A percentile compares a stretch with the other conserved stretches of the same genome.
These are phyloP conservation scores for Logfia minima DNA, from an alignment of 129 eudicot species.

Conservation along the genomic window DNA sequence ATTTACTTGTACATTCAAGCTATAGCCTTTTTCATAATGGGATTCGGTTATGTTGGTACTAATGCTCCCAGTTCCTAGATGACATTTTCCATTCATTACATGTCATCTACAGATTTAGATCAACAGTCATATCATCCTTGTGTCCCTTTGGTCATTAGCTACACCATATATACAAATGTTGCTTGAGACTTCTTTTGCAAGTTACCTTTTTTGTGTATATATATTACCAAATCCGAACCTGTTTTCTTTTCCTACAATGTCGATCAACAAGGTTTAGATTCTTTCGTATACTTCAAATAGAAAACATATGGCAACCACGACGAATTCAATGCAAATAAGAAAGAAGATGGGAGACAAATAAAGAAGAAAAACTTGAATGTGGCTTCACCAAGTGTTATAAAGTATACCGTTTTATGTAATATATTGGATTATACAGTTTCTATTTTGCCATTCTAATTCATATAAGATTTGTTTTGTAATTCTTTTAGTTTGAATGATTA, in stretches of 20 bases:
- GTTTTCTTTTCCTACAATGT: background rate
- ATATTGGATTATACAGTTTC: too few relatives aligned
- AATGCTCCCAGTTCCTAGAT: constrained; percentile 4
- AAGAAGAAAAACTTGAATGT: background rate
- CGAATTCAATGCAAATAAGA: background rate
- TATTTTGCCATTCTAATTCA: background rate
- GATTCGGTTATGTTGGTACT: constrained; percentile 14
- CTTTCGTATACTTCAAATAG: background rate
- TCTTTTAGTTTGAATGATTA: too few relatives aligned
- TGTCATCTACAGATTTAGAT: background rate
- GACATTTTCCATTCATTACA: background rate
- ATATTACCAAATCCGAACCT: background rate
- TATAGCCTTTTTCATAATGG: constrained; percentile 19
- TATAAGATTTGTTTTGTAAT: background rate
- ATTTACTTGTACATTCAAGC: constrained; percentile 13
- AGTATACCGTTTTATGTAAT: background rate
- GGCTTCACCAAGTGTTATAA: background rate
- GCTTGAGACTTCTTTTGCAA: constrained; percentile 4
- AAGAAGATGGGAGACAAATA: background rate
- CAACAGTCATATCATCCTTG: background rate
- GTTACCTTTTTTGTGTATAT: constrained; percentile 12
- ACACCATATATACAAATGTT: background rate
- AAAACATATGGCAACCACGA: background rate
- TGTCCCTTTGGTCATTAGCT: background rate
- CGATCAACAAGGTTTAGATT: background rate